Base-by-base conservation (phyloP, 768 basidiomycete genomes). In the Hortiboletus campestris region DNA sequence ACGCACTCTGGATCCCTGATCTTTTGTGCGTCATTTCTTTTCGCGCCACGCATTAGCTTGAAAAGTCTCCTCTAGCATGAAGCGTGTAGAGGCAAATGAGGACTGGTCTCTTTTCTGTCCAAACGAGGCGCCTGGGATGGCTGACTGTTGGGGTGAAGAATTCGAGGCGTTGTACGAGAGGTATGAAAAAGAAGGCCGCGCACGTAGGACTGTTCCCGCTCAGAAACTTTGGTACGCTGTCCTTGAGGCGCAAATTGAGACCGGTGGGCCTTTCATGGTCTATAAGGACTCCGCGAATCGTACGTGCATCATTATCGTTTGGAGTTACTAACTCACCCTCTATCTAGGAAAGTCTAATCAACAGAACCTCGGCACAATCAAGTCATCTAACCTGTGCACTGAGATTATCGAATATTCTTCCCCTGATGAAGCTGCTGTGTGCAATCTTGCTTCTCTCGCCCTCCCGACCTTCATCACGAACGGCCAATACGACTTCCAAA, bases 161-260 rank as follows among this genome's bases (percentile, higher is more conserved):
- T 98, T 98, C 59, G 93, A 95, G 65, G 82, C 78, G 2, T 76
- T 95, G 19, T 97, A 89, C 70, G 84, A 85, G 67, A 83, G 80
- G 59, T 98, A 98, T 67, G 96, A 98, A 76, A 81, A 78, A 53
- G 94, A 95, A 70, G 94, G 94, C 20, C 86, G 91, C 28, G 88
- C 87, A 4, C 85, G 87, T 63, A 89, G 88, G 78, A 81, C 83
- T 17, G 76, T 99, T 60, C 85, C 92, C 43, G 97, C 97, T 3
- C 97, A 98, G 73, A 98, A 98, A 75, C 83, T 99, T 36, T 99
- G 97, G 96, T 98, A 96, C 70, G 94, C 94, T 34, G 86, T 98
- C 62, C 78, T 98, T 39, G 97, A 98, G 67, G 86, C 94, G 13
- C 97, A 99, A 74, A 94, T 96, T 63, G 96, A 99, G 76, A 99